These are phyloP conservation scores for Prunus yedoensis DNA, from an alignment of 331 rosid species.

Conservation along the genomic window DNA sequence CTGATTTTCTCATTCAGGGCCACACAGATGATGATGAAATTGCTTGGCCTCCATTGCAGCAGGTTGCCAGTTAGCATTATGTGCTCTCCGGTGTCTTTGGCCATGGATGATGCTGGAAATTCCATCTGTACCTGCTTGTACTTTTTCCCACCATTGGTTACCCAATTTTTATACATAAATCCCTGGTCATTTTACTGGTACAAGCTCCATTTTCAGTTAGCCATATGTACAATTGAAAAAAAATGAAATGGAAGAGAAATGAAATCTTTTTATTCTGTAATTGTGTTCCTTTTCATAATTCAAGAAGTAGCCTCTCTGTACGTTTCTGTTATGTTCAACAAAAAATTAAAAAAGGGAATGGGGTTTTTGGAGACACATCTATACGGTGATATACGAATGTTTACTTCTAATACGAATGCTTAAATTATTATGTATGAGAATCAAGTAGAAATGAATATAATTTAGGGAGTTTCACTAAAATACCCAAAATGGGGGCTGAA, in stretches of 20 bases:
- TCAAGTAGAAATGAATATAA: no score
- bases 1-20: slow-evolving; percentile 68
- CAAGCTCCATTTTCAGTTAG: background rate
- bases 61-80: slow-evolving; percentile 42
- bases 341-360: no score
- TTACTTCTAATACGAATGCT: background rate
- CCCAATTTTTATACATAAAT: background rate
- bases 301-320: background rate
- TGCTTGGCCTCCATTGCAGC: slow-evolving; percentile 69
- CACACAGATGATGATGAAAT: slow-evolving; percentile 54
- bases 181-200: background rate
- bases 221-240: slow-evolving; percentile 11
- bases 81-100: background rate
- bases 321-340: background rate
- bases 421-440: background rate
- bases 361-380: background rate
- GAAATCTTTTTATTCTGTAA: background rate
- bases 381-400: background rate
- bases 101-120: background rate
- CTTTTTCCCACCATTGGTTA: background rate
- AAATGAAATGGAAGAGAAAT: background rate
- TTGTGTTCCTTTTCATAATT: background rate
- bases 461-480: no score
- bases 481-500: no score
- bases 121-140: background rate